These are phyloP conservation scores for Fusarium humuli DNA, from an alignment of 2,329 filamentous ascomycete species.

Conservation along the genomic window DNA sequence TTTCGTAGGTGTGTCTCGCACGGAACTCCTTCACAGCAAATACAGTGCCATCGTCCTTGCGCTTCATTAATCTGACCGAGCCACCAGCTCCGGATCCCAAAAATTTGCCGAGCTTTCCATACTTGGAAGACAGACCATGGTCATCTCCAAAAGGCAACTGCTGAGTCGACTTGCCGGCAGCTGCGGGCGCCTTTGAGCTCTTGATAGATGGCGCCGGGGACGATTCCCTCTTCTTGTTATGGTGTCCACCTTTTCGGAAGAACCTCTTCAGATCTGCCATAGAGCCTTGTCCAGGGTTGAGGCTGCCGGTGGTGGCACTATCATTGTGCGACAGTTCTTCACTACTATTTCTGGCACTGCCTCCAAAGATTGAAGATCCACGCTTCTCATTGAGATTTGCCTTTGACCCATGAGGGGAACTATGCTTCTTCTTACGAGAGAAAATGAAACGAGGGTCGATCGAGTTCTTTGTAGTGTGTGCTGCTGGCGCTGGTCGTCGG, in stretches of 20 bases:
- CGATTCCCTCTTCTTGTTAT: constrained; percentile 76
- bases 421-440: constrained; percentile 76
- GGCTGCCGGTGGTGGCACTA: constrained; percentile 38
- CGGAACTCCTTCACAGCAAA: constrained; percentile 99
- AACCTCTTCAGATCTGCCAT: constrained; percentile 98
- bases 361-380: constrained; percentile 56
- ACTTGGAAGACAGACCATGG: constrained; percentile 89
- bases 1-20: constrained; percentile 90
- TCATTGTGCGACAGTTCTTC: constrained; percentile 48
- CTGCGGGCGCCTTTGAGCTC: constrained; percentile 61
- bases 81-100: constrained; percentile 94
- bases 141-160: constrained; percentile 94
- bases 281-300: constrained; percentile 70
- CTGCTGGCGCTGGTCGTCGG: constrained; percentile 77
- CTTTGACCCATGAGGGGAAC: constrained; percentile 66
- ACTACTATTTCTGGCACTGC: constrained; percentile 53
- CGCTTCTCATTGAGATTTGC: constrained; percentile 67
- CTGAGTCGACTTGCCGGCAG: constrained; percentile 61
- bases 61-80: constrained; percentile 93
- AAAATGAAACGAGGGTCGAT: constrained; percentile 90
- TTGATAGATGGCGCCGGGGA: constrained; percentile 68
- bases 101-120: constrained; percentile 95
- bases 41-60: constrained; percentile 89
- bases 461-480: constrained; percentile 68
- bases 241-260: constrained; percentile 80